Base-by-base conservation (phyloP, 2,329 filamentous ascomycete genomes). In the Harringtonia lauricola region DNA sequence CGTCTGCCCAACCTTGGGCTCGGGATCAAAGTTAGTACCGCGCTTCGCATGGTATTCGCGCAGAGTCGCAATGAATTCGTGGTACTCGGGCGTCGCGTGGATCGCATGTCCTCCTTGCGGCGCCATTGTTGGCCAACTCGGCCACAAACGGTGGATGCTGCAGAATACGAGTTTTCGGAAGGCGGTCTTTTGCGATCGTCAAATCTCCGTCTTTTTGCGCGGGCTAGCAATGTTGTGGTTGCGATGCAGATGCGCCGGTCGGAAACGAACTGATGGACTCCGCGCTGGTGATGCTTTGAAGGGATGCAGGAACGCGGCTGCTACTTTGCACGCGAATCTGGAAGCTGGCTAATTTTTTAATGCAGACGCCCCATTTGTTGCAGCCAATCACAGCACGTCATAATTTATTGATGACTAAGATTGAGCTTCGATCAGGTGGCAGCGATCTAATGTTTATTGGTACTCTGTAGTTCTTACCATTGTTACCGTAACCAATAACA, bases 1-100 rank as follows among this genome's bases (percentile, higher is more conserved):
- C 47, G 80, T 80, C 52, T 75, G 74, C 48, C 85, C 86, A 54
- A 94, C 79, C 64, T 86, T 88, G 41, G 87, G 87, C 59, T 89
- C 83, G 26, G 81, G 72, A 48, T 94, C 87, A 52, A 94, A 79
- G 45, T 71, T 65, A 8, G 86, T 94, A 43, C 86, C 86, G 64
- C 87, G 77, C 61, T 86, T 78, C 54, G 81, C 72, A 62, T 94
- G 86, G 58, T 86, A 94, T 38, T 71, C 76, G 41, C 70, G 73
- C 45, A 94, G 66, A 55, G 81, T 79, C 52, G 74, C 69, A 57
- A 94, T 83, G 60, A 94, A 94, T 36, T 84, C 79, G 44, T 82
- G 75, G 63, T 87, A 87, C 64, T 92, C 86, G 41, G 74, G 65
- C 3, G 76, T 80, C 46, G 71, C 70, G 42, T 79, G 73, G 61